Base-by-base conservation (phyloP, 306 rosid species). In the Argentina anserina region DNA sequence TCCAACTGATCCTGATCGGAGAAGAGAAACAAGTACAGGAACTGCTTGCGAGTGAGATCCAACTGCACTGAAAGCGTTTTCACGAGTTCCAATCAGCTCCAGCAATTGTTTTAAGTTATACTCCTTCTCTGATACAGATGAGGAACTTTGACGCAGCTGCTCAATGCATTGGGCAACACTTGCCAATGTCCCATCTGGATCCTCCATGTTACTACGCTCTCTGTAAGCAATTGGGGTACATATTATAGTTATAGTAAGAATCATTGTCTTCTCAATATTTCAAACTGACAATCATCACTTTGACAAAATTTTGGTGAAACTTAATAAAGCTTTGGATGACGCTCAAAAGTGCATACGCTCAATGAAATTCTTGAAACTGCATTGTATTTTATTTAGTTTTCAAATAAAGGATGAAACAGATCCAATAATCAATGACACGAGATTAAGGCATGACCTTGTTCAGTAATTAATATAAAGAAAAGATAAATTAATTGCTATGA, bases 41-140 rank as follows among this genome's bases (percentile, higher is more conserved):
- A 95, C 99, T 72, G 99, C 97, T 77, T 95, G 99, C 78, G 99
- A 90, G 81, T 95, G 99, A 81, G 99, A 91, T 90, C 99, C 99
- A 82, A 95, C 97, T 28, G 99, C 99, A 92, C 99, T 87, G 80
- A 90, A 91, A 67, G 93, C 97, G 84, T 88, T 92, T 84, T 95
- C 99, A 50, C 97, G 97, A 56, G 84, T 84, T 41, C 90, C 95
- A 73, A 95, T 88, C 78, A 95, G 97, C 79, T 87, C 97, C 80
- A 76, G 79, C 78, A 95, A 84, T 82, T 87, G 96, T 82, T 86
- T 88, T 81, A 95, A 86, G 63, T 96, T 88, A 90, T 84, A 83
- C 85, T 95, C 99, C 83, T 87, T 95, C 83, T 95, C 99, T 50
- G 84, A 89, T 63, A 70, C 78, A 37, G 97, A 90, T 50, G 93